phyloP scores from a whole-genome alignment of 805 yeast genomes.

The Saccharomycopsis lassenensis region DNA sequence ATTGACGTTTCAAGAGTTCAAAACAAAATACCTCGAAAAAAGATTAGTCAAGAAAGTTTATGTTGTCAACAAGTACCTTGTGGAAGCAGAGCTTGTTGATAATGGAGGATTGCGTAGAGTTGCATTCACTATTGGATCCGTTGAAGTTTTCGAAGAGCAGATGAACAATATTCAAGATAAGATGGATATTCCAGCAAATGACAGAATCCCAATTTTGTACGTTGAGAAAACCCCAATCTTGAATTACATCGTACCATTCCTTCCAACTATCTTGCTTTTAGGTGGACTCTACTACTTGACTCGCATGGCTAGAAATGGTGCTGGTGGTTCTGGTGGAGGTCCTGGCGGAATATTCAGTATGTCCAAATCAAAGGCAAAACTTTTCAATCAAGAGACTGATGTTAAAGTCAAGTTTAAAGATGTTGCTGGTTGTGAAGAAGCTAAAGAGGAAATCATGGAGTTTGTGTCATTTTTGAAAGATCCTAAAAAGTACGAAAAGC shows the following conservation, averaged over 20 bases:
- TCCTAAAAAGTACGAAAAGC: constrained; percentile 71
- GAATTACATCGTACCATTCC: constrained; percentile 53
- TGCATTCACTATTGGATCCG: constrained; percentile 78
- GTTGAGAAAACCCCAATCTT: constrained; percentile 57
- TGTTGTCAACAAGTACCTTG: constrained; percentile 64
- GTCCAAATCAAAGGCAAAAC: constrained; percentile 70
- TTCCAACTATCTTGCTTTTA: constrained; percentile 71
- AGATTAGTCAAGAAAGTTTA: constrained; percentile 66
- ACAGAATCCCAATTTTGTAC: constrained; percentile 69
- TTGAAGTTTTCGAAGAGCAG: constrained; percentile 76
- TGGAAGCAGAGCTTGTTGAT: constrained; percentile 53
- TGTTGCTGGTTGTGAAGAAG: constrained; percentile 93
- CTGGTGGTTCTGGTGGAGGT: constrained; percentile 42
- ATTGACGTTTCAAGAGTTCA: constrained; percentile 73
- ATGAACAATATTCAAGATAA: constrained; percentile 62
- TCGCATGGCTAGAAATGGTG: constrained; percentile 31
- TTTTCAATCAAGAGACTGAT: constrained; percentile 73
- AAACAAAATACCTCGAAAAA: constrained; percentile 61
- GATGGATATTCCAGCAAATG: constrained; percentile 53
- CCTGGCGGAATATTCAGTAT: constrained; percentile 63
- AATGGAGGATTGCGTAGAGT: constrained; percentile 29
- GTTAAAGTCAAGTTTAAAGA: constrained; percentile 76
- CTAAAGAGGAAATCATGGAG: constrained; percentile 92
- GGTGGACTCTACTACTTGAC: constrained; percentile 53
- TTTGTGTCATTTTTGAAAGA: constrained; percentile 82